A percentile compares a stretch with the other conserved stretches of the same genome.
phyloP scores from a whole-genome alignment of 306 rosid genomes.

The Ormosia emarginata region DNA sequence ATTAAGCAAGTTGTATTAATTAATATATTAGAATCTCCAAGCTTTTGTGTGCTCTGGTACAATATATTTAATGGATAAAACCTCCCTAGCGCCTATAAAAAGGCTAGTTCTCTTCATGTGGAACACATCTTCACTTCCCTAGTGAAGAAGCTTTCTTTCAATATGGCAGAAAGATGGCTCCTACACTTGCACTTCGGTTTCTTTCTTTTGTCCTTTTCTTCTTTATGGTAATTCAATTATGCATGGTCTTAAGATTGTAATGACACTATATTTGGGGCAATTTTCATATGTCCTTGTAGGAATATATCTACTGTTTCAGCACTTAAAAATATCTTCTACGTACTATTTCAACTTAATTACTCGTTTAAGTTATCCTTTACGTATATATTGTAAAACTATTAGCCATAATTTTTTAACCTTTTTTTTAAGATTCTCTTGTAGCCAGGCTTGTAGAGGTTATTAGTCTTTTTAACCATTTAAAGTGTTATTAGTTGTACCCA shows the following conservation, averaged over 20 bases:
- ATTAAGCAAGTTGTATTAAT: background rate
- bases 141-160: background rate
- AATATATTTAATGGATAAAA: background rate
- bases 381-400: background rate
- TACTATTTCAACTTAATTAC: background rate
- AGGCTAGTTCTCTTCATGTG: background rate
- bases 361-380: too few species aligned
- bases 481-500: too few species aligned
- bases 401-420: too few species aligned
- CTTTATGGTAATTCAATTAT: constrained; percentile 29
- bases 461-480: background rate
- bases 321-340: background rate
- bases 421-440: background rate
- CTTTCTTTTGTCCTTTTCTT: constrained; percentile 16
- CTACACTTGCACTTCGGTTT: background rate
- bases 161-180: constrained; percentile 12
- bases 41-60: too few species aligned
- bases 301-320: background rate
- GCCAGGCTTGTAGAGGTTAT: background rate
- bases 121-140: background rate
- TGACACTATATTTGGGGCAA: background rate
- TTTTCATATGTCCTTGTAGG: background rate
- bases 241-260: background rate
- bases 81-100: constrained; percentile 15
- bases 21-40: too few species aligned